Evolutionary conservation across 106 monocot genomes (phyloP), one percentile per base, ranked within the genome.

Genomic region (Ottelia alismoides): DNA sequence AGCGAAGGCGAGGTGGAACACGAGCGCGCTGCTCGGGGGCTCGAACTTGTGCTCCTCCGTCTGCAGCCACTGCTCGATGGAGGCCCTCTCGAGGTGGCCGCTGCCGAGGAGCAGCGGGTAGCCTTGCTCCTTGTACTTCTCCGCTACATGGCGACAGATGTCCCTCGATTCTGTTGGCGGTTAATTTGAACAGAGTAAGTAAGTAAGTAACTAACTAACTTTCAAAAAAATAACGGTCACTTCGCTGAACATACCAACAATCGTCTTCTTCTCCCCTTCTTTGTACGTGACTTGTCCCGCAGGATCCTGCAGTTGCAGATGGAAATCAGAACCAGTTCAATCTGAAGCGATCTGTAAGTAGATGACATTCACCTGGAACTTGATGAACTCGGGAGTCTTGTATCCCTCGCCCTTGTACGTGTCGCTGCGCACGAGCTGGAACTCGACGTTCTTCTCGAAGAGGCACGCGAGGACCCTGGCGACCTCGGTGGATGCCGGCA

Each of bases 1-100:
- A 4, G 30, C 50, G 62, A 62, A 62, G 22, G 62, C 62, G 10
- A 62, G 25, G 49, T 62, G 51, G 49, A 62, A 30, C 2, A 62
- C 18, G 0, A 62, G 22, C 10, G 28, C 50, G 12, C 50, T 29
- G 62, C 62, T 62, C 1, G 62, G 62, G 2, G 62, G 62, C 16
- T 62, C 62, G 50, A 62, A 62, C 1, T 3, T 62, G 16, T 51
- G 62, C 21, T 27, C 23, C 30, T 62, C 62, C 11, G 30, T 31
- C 22, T 49, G 49, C 50, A 62, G 22, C 62, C 62, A 62, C 51
- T 22, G 14, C 50, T 62, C 62, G 10, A 62, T 11, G 22, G 30
- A 20, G 17, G 28, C 28, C 20, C 62, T 49, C 50, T 62, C 62
- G 1, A 62, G 30, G 22, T 17, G 6, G 30, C 62, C 62, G 17